These are phyloP conservation scores for Penicillium sp. DNA, from an alignment of 2,329 filamentous ascomycete species.

Conservation along the genomic window DNA sequence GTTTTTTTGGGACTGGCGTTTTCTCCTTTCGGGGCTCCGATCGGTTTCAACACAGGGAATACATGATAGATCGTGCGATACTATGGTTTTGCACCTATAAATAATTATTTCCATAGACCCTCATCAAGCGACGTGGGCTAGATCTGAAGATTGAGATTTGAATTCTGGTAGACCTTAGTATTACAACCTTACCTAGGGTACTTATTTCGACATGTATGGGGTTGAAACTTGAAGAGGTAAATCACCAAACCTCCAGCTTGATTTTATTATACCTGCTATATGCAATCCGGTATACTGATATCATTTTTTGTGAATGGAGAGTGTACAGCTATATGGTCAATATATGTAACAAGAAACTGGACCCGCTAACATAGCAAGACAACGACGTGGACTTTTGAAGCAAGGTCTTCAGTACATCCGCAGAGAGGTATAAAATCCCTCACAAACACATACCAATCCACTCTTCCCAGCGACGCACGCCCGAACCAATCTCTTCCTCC, in stretches of 20 bases:
- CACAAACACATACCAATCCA: conserved; percentile 82
- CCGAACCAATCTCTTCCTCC: conserved; percentile 61
- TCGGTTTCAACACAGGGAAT: conserved; percentile 24
- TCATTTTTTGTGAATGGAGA: neutral
- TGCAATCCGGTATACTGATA: neutral
- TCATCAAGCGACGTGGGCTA: too few relatives aligned
- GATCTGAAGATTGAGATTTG: too few relatives aligned
- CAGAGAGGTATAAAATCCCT: conserved; percentile 3
- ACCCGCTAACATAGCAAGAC: neutral
- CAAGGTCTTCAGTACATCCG: neutral
- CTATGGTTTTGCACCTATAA: neutral
- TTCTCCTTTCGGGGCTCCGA: conserved; percentile 14
- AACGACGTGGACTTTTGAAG: conserved; percentile 1
- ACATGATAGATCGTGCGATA: conserved; percentile 15
- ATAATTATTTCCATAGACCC: neutral
- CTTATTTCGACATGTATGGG: too few relatives aligned
- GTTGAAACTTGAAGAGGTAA: too few relatives aligned
- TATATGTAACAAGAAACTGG: neutral
- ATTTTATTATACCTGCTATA: too few relatives aligned
- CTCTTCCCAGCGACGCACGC: conserved; percentile 82
- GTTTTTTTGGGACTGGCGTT: conserved; percentile 15
- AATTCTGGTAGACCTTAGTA: too few relatives aligned
- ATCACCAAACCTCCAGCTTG: too few relatives aligned
- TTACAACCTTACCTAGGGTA: too few relatives aligned
- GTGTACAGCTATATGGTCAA: neutral